Conservation (phyloP, 2,329 filamentous ascomycete genomes). For the Diaporthe vaccinii region DNA sequence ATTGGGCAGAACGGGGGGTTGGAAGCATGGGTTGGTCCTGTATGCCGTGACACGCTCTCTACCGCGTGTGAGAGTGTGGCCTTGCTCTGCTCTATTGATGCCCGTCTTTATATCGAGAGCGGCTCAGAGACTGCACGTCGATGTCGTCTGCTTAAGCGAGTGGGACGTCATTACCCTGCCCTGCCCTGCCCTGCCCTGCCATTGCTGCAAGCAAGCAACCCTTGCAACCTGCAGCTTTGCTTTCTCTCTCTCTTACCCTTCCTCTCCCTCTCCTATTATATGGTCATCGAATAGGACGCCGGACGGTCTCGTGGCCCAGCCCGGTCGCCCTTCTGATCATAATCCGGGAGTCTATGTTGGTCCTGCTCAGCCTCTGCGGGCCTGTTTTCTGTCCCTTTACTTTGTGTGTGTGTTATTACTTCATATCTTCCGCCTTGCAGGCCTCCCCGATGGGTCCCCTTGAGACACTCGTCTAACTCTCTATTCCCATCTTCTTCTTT, state of each 20-base stretch:
- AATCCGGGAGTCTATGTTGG: conserved; percentile 22
- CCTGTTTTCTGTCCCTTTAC: conserved; percentile 17
- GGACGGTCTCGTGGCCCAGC: conserved; percentile 30
- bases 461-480: conserved; percentile 36
- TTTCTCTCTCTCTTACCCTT: neutral
- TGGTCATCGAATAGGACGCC: conserved; percentile 26
- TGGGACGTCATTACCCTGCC: conserved; percentile 38
- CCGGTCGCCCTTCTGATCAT: conserved; percentile 29
- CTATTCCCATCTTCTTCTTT: conserved; percentile 19
- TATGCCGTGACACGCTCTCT: conserved; percentile 19
- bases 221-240: conserved; percentile 9
- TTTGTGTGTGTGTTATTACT: conserved; percentile 24
- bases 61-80: neutral
- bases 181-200: conserved; percentile 19
- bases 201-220: conserved; percentile 13
- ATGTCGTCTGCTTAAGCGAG: conserved; percentile 32
- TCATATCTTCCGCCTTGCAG: conserved; percentile 24
- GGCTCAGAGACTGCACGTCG: conserved; percentile 33
- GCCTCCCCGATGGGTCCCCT: conserved; percentile 27
- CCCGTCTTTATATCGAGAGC: conserved; percentile 30
- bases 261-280: conserved; percentile 26
- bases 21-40: neutral
- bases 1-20: conserved; percentile 5
- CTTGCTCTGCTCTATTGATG: conserved; percentile 10
- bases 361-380: conserved; percentile 35